Conservation (phyloP, 306 rosid species). For the Medicago truncatula region MtrunA17r5.0-ANR NC_053049.1:42131501-42132000, state of each 20-base stretch:
- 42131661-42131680: constrained; percentile 90
- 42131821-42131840: constrained; percentile 89
- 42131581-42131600: too few relatives aligned
- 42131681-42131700: constrained; percentile 87
- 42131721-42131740: constrained; percentile 36
- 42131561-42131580: too few relatives aligned
- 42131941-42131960: constrained; percentile 38
- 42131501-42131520: too few relatives aligned
- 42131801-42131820: constrained; percentile 60
- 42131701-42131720: constrained; percentile 54
- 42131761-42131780: background rate
- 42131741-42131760: background rate
- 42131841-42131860: constrained; percentile 49
- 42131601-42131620: background rate
- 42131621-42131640: background rate
- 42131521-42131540: too few relatives aligned
- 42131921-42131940: constrained; percentile 52
- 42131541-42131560: too few relatives aligned
- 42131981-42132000: constrained; percentile 42
- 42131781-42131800: background rate
- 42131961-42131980: constrained; percentile 34
- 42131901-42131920: constrained; percentile 63
- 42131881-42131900: constrained; percentile 45
- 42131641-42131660: constrained; percentile 72
- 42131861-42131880: constrained; percentile 24